Evolutionary conservation across 257 asterid genomes (phyloP), one percentile per base, ranked within the genome.

Genomic region (Jacaranda mimosifolia): DNA sequence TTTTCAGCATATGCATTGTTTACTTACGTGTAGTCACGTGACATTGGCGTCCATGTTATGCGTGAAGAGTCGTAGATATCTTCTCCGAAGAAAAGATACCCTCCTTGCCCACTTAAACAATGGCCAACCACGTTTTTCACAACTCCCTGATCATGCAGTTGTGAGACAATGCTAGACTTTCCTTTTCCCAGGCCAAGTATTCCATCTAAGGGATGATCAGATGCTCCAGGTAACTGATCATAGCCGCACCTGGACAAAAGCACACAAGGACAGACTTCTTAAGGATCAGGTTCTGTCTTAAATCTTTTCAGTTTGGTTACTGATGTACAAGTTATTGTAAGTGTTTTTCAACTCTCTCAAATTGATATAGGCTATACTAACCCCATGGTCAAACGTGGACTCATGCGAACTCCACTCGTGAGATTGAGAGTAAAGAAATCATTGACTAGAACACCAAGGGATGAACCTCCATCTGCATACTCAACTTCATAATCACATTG

Each of bases 381-480:
- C 99, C 99, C 99, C 6, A 96, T 81, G 68, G 97, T 89, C 78
- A 96, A 68, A 70, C 93, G 97, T 81, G 96, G 93, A 35, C 75
- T 85, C 63, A 87, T 79, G 19, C 88, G 89, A 74, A 75, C 80
- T 35, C 97, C 98, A 43, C 56, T 85, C 45, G 96, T 96, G 71
- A 86, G 84, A 71, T 96, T 96, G 65, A 96, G 71, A 9, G 88
- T 52, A 66, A 91, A 85, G 59, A 84, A 45, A 75, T 96, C 99
- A 56, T 96, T 91, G 70, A 96, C 91, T 3, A 96, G 87, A 63
- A 96, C 98, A 18, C 99, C 99, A 5, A 96, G 93, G 63, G 99
- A 96, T 35, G 99, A 96, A 72, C 99, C 99, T 70, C 99, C 99
- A 82, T 96, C 99, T 3, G 99, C 98, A 80, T 96, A 96, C 92